Base-by-base conservation (phyloP, 768 basidiomycete species). In the Kockovaella imperatae region DNA sequence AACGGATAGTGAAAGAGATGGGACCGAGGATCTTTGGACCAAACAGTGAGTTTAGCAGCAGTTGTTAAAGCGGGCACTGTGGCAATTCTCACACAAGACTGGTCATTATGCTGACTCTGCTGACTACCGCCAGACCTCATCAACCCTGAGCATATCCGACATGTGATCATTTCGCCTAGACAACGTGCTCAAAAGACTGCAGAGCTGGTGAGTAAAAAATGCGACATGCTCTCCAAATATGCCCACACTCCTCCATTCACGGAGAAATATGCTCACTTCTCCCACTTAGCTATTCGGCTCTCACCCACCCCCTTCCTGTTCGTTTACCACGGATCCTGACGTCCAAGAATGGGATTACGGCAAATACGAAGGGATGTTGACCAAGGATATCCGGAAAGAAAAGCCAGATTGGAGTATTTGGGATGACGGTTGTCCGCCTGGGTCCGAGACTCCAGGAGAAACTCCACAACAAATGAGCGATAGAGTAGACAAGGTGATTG, bases 101-200 rank as follows among this genome's bases (percentile, higher is more conserved):
- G 47, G 29, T 18, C 3, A 28, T 24, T 44, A 26, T 15, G 40
- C 20, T 40, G 25, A 44, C 42, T 39, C 40, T 10, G 49, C 35
- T 11, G 18, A 5, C 24, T 29, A n/a, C n/a, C 30, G 11, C 3
- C 57, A 88, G 87, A 77, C 56, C 72, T 82, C 36, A 79, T 97
- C 51, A 84, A 95, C 64, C 86, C 88, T 0, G 76, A 73, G 50
- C 84, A 87, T 64, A 72, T 96, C 18, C 79, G 80, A 52, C 78
- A 80, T 25, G 80, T 83, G 28, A 76, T 85, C 48, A 78, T 96
- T 42, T 95, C 90, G 28, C 91, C 91, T n/a, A 81, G 91, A 38
- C 75, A 77, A 50, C 81, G 91, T 39, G 88, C 91, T 2, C 84
- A 83, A 58, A 79, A 74, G 60, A 97, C 91, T 1, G 93, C 89